Base-by-base conservation (phyloP, 768 basidiomycete species). In the Imleria badia region DNA sequence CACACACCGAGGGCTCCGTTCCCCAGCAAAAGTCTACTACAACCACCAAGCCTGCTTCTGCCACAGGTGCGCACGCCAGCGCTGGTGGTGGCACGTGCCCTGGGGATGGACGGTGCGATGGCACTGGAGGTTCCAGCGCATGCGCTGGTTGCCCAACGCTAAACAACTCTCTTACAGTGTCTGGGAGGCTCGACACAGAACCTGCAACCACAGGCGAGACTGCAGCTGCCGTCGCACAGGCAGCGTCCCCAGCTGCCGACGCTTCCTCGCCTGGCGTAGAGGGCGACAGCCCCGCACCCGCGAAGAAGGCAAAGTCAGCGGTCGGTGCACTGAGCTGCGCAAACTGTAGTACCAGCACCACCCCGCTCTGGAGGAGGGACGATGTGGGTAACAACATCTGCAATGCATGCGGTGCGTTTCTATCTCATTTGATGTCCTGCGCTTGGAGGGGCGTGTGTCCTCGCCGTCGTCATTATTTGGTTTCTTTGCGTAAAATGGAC, bases 61-160 rank as follows among this genome's bases (percentile, higher is more conserved):
- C 57, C 50, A 62, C 68, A 60, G 67, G 74, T 60, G 67, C 66
- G 60, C 73, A 63, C 62, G 51, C 59, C 62, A 65, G 55, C 51
- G 47, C 58, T 66, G 55, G 63, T 52, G 68, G 69, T 31, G 88
- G 89, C 58, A 95, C 95, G n/a, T 99, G 97, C 73, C 97, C 97
- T 5, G 97, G 97, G 53, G 97, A 98, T 74, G 97, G 97, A 33
- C 83, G 91, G 62, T 99, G 97, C 75, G 93, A 99, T 74, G 97
- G 97, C 60, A 95, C 92, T 13, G 97, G 97, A 64, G 97, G 97
- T 49, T 86, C 93, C 60, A 84, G 84, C 55, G 87, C 91, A 58
- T 99, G 97, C 72, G 83, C 87, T 60, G 97, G 97, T 42, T 99
- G 97, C 71, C 97, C 97, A 13, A 95, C 96, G 31, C 94, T 85